Percentiles rank a stretch among this genome's conserved stretches.
Conservation (phyloP, 108 stramenopile species). For the Aurantiochytrium sp. region DNA sequence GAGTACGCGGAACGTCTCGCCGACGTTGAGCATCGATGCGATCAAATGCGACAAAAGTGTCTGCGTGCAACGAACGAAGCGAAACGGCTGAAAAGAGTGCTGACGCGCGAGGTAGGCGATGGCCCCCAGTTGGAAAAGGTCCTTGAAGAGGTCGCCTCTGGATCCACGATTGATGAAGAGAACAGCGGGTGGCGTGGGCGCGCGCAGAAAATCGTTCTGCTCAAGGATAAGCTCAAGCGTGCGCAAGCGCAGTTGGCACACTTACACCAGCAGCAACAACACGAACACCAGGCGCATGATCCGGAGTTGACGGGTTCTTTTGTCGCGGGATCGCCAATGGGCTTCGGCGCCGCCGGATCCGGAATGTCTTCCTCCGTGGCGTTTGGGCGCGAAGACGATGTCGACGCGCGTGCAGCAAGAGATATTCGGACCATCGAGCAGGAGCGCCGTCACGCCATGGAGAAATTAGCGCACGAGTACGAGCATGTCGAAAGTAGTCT, state of each 20-base stretch:
- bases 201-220: neutral
- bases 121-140: neutral
- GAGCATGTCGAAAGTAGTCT: neutral
- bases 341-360: too few species aligned
- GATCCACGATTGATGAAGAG: neutral
- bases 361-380: too few species aligned
- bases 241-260: neutral
- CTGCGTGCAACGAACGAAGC: neutral
- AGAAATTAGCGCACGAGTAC: neutral
- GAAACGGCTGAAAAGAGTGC: neutral
- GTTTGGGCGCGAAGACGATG: neutral
- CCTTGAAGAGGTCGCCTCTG: neutral
- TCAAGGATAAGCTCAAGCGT: neutral
- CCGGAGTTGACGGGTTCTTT: too few species aligned
- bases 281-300: neutral
- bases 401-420: neutral
- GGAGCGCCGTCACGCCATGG: neutral
- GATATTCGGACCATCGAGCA: neutral
- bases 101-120: neutral
- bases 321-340: too few species aligned
- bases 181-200: neutral
- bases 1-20: constrained; percentile 1
- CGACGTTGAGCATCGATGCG: neutral
- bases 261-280: neutral
- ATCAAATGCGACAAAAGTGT: neutral